Evolutionary conservation across 345 rosid species (phyloP).

Genomic region (Heritiera fomes): DNA sequence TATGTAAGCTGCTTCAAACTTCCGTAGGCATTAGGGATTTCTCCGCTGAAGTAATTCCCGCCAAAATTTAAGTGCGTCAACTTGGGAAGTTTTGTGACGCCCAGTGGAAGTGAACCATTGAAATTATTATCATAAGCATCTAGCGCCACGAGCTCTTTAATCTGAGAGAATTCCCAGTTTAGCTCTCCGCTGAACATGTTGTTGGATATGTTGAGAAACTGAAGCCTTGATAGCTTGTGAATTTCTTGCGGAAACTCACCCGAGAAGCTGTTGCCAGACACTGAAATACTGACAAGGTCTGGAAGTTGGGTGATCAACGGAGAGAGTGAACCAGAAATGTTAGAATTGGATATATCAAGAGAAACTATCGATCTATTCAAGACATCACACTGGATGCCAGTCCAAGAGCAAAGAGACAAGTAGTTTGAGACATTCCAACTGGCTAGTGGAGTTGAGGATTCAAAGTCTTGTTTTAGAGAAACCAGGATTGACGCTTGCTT

Average conservation of each 20-base stretch:
- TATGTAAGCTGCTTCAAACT: constrained; percentile 50
- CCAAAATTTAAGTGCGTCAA: constrained; percentile 75
- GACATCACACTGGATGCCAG: constrained; percentile 49
- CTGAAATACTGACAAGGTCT: constrained; percentile 43
- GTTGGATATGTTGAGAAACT: constrained; percentile 69
- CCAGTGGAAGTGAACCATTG: constrained; percentile 65
- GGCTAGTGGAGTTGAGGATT: constrained; percentile 45
- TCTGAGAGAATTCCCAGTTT: constrained; percentile 50
- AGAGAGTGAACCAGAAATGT: constrained; percentile 60
- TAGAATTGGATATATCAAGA: constrained; percentile 52
- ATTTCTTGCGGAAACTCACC: constrained; percentile 48
- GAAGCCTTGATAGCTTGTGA: constrained; percentile 42
- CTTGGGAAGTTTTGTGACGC: constrained; percentile 39
- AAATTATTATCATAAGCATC: constrained; percentile 86
- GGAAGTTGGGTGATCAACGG: constrained; percentile 46
- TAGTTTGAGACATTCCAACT: constrained; percentile 54
- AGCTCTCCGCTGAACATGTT: constrained; percentile 64
- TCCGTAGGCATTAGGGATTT: constrained; percentile 68
- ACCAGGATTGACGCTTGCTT: constrained; percentile 60
- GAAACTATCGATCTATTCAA: constrained; percentile 44
- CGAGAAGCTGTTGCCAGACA: constrained; percentile 54
- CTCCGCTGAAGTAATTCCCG: constrained; percentile 78
- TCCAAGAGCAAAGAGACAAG: constrained; percentile 34
- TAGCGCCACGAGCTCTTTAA: constrained; percentile 51
- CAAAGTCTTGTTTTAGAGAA: constrained; percentile 50